These are phyloP conservation scores for Pulveroboletus sp. DNA, from an alignment of 768 basidiomycete genomes.

Conservation along the genomic window DNA sequence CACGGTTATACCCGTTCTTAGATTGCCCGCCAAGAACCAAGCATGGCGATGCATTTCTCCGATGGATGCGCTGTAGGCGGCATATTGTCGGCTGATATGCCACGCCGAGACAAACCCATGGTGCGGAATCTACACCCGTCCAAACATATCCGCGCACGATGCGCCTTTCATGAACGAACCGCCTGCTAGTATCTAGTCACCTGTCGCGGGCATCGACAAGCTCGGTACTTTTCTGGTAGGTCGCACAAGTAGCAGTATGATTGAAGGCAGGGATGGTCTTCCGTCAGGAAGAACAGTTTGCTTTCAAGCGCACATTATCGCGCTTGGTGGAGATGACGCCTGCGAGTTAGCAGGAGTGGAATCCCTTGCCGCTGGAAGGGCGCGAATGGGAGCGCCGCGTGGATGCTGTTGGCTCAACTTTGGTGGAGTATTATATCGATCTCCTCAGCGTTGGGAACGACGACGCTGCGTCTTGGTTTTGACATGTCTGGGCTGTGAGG, in stretches of 20 bases:
- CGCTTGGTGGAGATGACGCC: too few relatives aligned
- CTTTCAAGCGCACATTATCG: too few relatives aligned
- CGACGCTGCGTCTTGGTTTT: too few relatives aligned
- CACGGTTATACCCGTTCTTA: neutral
- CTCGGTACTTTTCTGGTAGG: constrained; percentile 37
- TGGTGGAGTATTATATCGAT: too few relatives aligned
- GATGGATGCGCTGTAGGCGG: constrained; percentile 21
- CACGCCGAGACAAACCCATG: constrained; percentile 40
- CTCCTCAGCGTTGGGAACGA: too few relatives aligned
- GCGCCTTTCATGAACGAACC: constrained; percentile 27
- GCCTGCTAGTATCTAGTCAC: constrained; percentile 24
- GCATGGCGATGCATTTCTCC: constrained; percentile 59
- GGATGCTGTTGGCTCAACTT: too few relatives aligned
- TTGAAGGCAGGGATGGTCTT: neutral
- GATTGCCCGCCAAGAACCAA: constrained; percentile 49
- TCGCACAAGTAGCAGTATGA: constrained; percentile 4
- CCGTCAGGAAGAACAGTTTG: too few relatives aligned
- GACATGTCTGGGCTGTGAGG: too few relatives aligned
- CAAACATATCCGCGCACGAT: constrained; percentile 56
- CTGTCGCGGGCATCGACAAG: constrained; percentile 39
- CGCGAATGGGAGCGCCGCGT: too few relatives aligned
- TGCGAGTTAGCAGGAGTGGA: too few relatives aligned
- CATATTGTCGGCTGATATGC: constrained; percentile 32
- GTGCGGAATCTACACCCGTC: constrained; percentile 47
- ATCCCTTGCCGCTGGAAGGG: too few relatives aligned